Base-by-base conservation (phyloP, 2,329 filamentous ascomycete species). In the Scopulariopsis brevicaulis region DNA sequence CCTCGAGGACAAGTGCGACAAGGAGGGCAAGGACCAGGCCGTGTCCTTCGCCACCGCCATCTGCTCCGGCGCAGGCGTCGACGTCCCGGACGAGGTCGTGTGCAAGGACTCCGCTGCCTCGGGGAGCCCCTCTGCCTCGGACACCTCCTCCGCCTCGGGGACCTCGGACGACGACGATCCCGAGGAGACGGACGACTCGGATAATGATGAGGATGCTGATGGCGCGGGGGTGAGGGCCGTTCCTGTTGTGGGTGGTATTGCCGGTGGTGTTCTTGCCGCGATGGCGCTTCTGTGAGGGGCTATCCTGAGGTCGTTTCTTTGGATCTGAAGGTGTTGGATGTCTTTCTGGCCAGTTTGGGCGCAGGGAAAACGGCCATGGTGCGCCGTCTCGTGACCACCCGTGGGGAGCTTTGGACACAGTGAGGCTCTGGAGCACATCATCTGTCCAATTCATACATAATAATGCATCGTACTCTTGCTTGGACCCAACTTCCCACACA, bases 1-100 rank as follows among this genome's bases (percentile, higher is more conserved):
- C 62, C 66, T 76, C 55, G 64, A 64, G 50, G 63, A 65, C 37
- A 62, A 61, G 52, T 76, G 74, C 65, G 63, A 67, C 61, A 50
- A 61, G 11, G 55, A 62, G 4, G 71, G 70, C 43, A 69, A 71
- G 61, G 60, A 65, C 1, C 60, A 62, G 1, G 71, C 74, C 54
- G 68, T 76, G 60, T 57, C 64, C 51, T 74, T 67, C 62, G 74
- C 74, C 56, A 62, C 65, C 53, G 60, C 67, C 62, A 68, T 76
- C 59, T 76, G 74, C 70, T 68, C 65, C 46, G 64, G 67, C 52
- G 63, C 64, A 43, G 68, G 68, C 54, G 70, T 74, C 54, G 58
- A 63, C 20, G 65, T 73, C 4, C 74, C 74, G 40, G 63, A 67
- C 58, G 59, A 68, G 61, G 70, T 75, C 50, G 65, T 66, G 54